Evolutionary conservation across 140 eudicot species (phyloP).

Genomic region (Senecio squalidus): DNA sequence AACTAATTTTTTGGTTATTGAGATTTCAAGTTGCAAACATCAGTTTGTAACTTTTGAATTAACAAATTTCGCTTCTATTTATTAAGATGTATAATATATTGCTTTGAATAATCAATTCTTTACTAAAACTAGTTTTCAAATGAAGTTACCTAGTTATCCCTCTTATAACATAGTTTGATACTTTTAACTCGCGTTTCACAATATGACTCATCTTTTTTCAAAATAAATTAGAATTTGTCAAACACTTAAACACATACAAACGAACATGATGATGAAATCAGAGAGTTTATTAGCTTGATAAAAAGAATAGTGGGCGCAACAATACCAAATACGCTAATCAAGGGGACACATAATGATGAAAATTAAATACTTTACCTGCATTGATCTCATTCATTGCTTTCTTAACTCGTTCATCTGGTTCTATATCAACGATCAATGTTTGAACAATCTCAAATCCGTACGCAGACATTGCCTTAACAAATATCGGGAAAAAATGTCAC

Average conservation of each 20-base stretch:
- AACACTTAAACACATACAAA: too few relatives aligned
- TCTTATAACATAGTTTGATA: too few relatives aligned
- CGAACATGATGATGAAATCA: too few relatives aligned
- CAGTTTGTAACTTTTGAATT: not conserved
- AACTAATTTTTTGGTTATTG: not conserved
- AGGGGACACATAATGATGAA: not conserved
- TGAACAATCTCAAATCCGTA: slow-evolving; percentile 65
- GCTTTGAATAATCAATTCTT: too few relatives aligned
- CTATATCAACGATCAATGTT: slow-evolving; percentile 59
- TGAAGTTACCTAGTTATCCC: too few relatives aligned
- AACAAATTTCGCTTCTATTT: not conserved
- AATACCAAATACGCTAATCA: not conserved
- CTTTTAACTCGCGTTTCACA: too few relatives aligned
- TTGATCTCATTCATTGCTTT: slow-evolving; percentile 70
- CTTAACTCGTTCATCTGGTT: slow-evolving; percentile 61
- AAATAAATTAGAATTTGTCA: too few relatives aligned
- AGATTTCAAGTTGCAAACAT: too few relatives aligned
- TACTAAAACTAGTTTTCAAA: too few relatives aligned
- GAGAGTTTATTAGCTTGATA: not conserved
- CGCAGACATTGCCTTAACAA: slow-evolving; percentile 55
- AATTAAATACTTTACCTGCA: slow-evolving; percentile 39
- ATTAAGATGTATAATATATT: too few relatives aligned
- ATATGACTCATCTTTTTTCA: too few relatives aligned
- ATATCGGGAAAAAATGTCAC: not conserved
- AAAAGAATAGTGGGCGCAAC: not conserved